A percentile compares a stretch with the other conserved stretches of the same genome.
These are phyloP conservation scores for Beauveria sp. DNA, from an alignment of 2,329 filamentous ascomycete genomes.

Conservation along the genomic window DNA sequence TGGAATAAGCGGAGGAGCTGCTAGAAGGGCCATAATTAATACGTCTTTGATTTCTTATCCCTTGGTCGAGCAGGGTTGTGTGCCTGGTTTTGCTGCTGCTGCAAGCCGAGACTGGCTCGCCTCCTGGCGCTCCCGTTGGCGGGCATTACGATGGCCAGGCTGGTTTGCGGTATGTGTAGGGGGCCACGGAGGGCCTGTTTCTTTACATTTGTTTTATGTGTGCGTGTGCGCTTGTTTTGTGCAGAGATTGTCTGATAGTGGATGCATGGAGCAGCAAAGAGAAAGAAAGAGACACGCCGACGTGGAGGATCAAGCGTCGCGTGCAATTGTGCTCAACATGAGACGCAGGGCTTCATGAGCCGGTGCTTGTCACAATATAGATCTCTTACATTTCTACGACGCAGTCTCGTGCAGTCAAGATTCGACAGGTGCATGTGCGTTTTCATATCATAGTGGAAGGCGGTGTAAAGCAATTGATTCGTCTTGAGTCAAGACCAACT, in stretches of 20 bases:
- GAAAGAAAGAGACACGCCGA: slow-evolving; percentile 3
- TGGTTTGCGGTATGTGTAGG: neutral
- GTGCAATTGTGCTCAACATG: neutral
- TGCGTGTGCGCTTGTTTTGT: neutral
- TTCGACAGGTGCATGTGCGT: neutral
- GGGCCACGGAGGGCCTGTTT: slow-evolving; percentile 2
- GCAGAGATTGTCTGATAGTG: slow-evolving; percentile 5
- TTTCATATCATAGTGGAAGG: neutral
- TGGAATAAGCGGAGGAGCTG: slow-evolving; percentile 9
- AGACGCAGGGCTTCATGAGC: neutral
- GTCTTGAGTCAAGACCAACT: neutral
- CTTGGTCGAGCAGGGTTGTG: neutral
- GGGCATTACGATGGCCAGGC: neutral
- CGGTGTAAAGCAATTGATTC: neutral
- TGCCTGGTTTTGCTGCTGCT: slow-evolving; percentile 2
- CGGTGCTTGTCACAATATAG: slow-evolving; percentile 5
- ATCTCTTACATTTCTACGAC: slow-evolving; percentile 10
- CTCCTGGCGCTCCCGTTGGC: neutral
- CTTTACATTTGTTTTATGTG: slow-evolving; percentile 1
- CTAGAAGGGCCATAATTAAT: slow-evolving; percentile 12
- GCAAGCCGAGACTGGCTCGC: neutral
- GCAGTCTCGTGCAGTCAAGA: neutral
- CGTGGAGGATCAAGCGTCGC: neutral
- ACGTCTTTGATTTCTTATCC: slow-evolving; percentile 11
- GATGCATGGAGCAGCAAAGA: slow-evolving; percentile 6